Conservation (phyloP, 805 yeast species). For the Yarrowia porcina region DNA sequence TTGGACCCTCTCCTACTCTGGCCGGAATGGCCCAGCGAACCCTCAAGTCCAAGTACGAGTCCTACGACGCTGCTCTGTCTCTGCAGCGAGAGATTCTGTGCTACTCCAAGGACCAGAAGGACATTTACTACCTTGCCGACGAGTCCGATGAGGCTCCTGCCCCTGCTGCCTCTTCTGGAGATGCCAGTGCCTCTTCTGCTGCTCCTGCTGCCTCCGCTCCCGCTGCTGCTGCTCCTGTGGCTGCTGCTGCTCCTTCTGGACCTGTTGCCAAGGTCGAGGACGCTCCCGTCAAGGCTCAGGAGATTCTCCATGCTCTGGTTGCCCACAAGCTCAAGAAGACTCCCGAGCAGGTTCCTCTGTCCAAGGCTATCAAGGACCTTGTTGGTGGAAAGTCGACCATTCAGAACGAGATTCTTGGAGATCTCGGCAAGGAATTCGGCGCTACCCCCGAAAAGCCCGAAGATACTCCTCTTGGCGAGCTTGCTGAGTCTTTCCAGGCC, state of each 20-base stretch:
- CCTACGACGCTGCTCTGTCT: conserved; percentile 94
- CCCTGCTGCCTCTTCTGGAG: conserved; percentile 42
- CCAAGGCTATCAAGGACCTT: conserved; percentile 92
- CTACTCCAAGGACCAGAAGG: conserved; percentile 93
- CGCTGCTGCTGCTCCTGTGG: conserved; percentile 57
- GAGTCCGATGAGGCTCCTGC: conserved; percentile 38
- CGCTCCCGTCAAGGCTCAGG: conserved; percentile 80
- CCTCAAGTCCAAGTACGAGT: conserved; percentile 89
- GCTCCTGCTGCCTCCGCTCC: conserved; percentile 54
- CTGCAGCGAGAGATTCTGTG: conserved; percentile 91
- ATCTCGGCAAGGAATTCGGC: conserved; percentile 96
- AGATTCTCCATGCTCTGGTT: conserved; percentile 81
- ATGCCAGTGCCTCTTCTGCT: conserved; percentile 54
- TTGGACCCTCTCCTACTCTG: conserved; percentile 98
- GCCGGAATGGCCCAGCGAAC: conserved; percentile 99
- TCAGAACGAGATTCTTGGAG: conserved; percentile 98
- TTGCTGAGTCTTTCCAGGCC: conserved; percentile 94
- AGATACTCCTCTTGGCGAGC: conserved; percentile 92
- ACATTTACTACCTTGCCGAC: conserved; percentile 78
- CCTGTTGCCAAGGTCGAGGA: conserved; percentile 85
- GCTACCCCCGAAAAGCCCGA: conserved; percentile 98
- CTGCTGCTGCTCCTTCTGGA: conserved; percentile 69
- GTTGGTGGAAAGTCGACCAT: conserved; percentile 99
- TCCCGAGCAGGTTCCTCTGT: conserved; percentile 76
- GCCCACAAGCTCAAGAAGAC: conserved; percentile 95